These are phyloP conservation scores for Loxodes magnus DNA, from an alignment of 73 alveolate genomes.

Conservation along the genomic window DNA sequence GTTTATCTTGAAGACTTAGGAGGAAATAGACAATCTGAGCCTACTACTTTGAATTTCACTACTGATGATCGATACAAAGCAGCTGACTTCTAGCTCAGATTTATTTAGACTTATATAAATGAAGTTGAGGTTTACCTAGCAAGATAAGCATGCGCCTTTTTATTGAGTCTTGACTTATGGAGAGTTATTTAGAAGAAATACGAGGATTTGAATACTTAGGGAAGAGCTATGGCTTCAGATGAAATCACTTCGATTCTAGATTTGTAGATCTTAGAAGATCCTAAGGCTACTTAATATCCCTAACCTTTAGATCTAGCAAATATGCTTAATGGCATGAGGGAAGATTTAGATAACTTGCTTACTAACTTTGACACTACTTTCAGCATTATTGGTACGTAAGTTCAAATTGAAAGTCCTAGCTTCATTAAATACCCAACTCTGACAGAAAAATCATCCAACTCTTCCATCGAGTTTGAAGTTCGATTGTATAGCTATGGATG, in stretches of 20 bases:
- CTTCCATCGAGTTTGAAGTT: too few relatives aligned
- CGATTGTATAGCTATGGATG: too few relatives aligned
- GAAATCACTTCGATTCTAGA: neutral
- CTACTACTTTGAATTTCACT: neutral
- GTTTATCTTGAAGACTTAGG: neutral
- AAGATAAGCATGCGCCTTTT: neutral
- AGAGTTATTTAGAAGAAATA: constrained; percentile 5
- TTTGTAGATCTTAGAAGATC: neutral
- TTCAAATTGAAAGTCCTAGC: neutral
- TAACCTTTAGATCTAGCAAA: constrained; percentile 3
- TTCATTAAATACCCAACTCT: too few relatives aligned
- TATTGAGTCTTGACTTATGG: neutral
- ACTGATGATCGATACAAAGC: constrained; percentile 10
- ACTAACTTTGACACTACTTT: neutral
- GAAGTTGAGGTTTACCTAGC: neutral
- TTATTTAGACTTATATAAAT: constrained; percentile 2
- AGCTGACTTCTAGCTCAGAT: neutral
- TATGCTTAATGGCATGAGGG: neutral
- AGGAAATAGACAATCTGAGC: neutral
- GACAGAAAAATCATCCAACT: too few relatives aligned
- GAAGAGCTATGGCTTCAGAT: neutral
- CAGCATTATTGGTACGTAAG: neutral
- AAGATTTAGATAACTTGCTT: neutral
- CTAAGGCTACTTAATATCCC: neutral
- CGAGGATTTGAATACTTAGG: neutral